Conservation (phyloP, 1,139 yeast species). For the Candida freyschussii region DNA sequence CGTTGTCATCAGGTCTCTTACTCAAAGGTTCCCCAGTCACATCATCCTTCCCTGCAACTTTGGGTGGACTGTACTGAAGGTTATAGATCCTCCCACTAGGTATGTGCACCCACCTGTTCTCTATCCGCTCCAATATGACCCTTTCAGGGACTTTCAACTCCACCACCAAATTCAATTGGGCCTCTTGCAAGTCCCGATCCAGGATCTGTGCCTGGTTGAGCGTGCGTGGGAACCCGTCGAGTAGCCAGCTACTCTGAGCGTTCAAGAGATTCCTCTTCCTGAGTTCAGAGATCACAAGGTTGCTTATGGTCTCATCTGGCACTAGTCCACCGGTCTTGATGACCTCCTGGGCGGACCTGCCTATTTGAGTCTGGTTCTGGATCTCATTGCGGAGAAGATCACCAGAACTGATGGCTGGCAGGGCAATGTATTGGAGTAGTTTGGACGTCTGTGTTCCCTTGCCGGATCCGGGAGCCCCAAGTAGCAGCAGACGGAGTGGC, state of each 20-base stretch:
- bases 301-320: conserved; percentile 68
- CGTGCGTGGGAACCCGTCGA: conserved; percentile 93
- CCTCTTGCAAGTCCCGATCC: conserved; percentile 40
- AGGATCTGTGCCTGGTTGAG: conserved; percentile 61
- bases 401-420: conserved; percentile 69
- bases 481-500: conserved; percentile 64
- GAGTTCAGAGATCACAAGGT: conserved; percentile 51
- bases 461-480: conserved; percentile 96
- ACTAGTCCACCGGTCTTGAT: conserved; percentile 63
- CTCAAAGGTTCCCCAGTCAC: conserved; percentile 80
- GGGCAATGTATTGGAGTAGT: conserved; percentile 45
- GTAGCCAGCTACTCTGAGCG: conserved; percentile 52
- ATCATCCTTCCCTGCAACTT: conserved; percentile 74
- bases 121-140: conserved; percentile 74
- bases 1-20: conserved; percentile 78
- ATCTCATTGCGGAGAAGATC: conserved; percentile 74
- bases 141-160: conserved; percentile 79
- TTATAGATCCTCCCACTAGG: conserved; percentile 87
- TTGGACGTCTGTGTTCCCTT: conserved; percentile 84
- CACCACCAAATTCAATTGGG: conserved; percentile 65
- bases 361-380: conserved; percentile 48
- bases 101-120: conserved; percentile 78
- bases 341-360: conserved; percentile 49
- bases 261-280: conserved; percentile 41
- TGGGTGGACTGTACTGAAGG: conserved; percentile 84